phyloP scores from a whole-genome alignment of 108 stramenopile genomes.

The Schizochytrium sp. region DNA sequence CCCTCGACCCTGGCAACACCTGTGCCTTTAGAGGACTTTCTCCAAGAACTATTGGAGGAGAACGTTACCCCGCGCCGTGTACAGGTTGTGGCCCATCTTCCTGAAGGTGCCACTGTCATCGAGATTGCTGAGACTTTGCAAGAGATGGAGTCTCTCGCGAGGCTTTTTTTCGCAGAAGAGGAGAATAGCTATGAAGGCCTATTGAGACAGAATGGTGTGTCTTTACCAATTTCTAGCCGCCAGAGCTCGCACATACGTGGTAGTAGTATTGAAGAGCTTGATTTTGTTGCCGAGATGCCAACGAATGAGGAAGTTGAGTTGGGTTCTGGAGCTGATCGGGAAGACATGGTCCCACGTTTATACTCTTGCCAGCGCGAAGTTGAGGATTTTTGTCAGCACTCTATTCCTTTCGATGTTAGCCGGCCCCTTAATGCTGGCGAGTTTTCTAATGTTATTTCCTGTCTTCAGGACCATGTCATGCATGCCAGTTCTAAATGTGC shows the following conservation, averaged over 20 bases:
- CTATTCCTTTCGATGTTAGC: neutral
- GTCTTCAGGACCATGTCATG: neutral
- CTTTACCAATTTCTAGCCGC: neutral
- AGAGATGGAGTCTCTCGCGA: constrained; percentile 36
- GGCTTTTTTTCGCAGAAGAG: constrained; percentile 10
- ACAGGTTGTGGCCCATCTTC: constrained; percentile 31
- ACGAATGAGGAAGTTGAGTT: neutral
- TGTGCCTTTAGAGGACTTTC: neutral
- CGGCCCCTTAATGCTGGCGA: neutral
- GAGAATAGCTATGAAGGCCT: neutral
- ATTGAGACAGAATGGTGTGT: neutral
- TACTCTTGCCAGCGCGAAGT: neutral
- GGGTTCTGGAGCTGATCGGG: neutral
- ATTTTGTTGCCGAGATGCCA: neutral
- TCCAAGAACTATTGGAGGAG: neutral
- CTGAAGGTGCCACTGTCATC: neutral
- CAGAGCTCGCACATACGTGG: neutral
- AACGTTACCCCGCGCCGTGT: neutral
- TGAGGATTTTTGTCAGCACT: neutral
- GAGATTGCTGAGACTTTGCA: neutral
- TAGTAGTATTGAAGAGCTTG: neutral
- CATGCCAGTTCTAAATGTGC: neutral
- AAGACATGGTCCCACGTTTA: neutral
- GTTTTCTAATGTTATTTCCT: neutral
- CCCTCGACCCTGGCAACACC: too few relatives aligned